Conservation (phyloP, 192 early-diverging fungal species). For the Coemansia sp. region DNA sequence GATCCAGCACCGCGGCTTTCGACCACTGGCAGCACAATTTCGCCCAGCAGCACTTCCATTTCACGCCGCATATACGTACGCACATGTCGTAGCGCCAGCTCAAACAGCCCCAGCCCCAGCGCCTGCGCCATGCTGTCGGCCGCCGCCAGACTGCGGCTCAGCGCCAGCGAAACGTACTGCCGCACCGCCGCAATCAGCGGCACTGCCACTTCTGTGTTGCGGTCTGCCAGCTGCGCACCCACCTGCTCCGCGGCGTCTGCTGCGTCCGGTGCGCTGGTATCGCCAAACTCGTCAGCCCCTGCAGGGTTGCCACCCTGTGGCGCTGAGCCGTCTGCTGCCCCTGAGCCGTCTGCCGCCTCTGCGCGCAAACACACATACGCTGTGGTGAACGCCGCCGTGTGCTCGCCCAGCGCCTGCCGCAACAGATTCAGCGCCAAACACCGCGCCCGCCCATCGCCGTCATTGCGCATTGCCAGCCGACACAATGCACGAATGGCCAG, state of each 20-base stretch:
- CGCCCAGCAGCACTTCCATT: conserved; percentile 84
- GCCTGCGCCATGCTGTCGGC: conserved; percentile 76
- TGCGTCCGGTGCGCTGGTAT: conserved; percentile 39
- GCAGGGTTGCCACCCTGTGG: neutral
- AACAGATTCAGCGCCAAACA: conserved; percentile 81
- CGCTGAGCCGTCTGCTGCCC: neutral
- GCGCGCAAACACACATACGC: conserved; percentile 52
- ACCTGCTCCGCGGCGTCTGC: conserved; percentile 18
- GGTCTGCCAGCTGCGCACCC: conserved; percentile 5
- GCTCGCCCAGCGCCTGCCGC: conserved; percentile 69
- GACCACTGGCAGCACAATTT: conserved; percentile 85
- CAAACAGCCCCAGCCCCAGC: conserved; percentile 80
- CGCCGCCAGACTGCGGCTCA: conserved; percentile 80
- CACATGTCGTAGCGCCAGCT: conserved; percentile 68
- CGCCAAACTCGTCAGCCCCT: conserved; percentile 46
- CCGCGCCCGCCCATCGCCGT: conserved; percentile 79
- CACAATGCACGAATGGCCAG: conserved; percentile 84
- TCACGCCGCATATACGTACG: conserved; percentile 79
- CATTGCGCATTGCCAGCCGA: conserved; percentile 84
- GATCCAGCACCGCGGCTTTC: conserved; percentile 69
- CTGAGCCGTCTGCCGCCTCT: neutral
- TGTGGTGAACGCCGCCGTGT: conserved; percentile 71
- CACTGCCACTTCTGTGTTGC: conserved; percentile 35
- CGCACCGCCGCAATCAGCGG: conserved; percentile 82
- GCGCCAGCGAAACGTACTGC: conserved; percentile 79